Base-by-base conservation (phyloP, 2,329 filamentous ascomycete genomes). In the Ophiosphaerella narmari region DNA sequence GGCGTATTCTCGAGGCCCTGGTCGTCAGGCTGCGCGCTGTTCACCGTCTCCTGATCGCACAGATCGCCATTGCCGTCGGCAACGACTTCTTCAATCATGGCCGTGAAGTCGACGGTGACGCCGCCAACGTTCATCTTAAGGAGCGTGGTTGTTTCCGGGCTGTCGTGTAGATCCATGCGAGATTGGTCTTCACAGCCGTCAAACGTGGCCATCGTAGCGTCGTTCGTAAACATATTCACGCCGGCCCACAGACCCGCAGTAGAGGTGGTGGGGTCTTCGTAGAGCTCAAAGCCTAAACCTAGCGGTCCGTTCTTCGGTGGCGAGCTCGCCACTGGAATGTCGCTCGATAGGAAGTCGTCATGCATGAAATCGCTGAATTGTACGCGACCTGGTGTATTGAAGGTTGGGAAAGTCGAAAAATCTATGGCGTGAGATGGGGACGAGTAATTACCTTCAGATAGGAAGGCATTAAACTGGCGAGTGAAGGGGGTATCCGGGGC, bases 381-480 rank as follows among this genome's bases (percentile, higher is more conserved):
- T 8, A 54, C 56, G 13, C 62, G 60, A 40, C 62, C 63, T 7
- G 70, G 65, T 9, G 66, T 68, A 38, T 59, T 65, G 48, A 68
- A 72, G 23, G 56, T 57, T 1, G 69, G 62, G 23, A 71, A 69
- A 75, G 76, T 40, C 5, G 66, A 66, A 39, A 71, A 66, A 43
- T 71, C 66, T 21, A 72, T 60, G 8, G 48, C 45, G 46, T 69
- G 65, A 11, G 63, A 64, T 24, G 67, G 66, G 7, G 67, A 72
- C 3, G 61, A 62, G n/a, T 60, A 56, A n/a, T 59, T 57, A 43
- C 60, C 59, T 29, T 69, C 66, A 5, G 69, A 72, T 16, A 89
- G 76, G 52, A 90, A 77, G 60, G 87, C 81, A 56, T 82, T 83
- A 32, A 90, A 78, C 18, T 85, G 83, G 33, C 82, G 78, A 2